Percentiles rank a stretch among this genome's conserved stretches.
phyloP scores from a whole-genome alignment of 2,329 filamentous ascomycete genomes.

The Colletotrichum brevisporum region DNA sequence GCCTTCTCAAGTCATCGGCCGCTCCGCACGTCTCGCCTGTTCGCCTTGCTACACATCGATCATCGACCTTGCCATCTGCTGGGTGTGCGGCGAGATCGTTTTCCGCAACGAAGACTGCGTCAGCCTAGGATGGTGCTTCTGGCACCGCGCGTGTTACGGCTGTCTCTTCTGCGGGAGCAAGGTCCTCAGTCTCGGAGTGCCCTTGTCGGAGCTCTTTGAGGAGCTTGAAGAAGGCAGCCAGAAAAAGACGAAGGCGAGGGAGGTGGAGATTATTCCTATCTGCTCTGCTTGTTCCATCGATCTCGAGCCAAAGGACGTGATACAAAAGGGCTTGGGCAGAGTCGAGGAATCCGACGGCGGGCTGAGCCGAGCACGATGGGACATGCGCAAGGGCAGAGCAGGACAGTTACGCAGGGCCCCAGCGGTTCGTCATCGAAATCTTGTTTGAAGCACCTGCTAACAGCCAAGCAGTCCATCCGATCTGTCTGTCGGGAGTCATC shows the following conservation, averaged over 20 bases:
- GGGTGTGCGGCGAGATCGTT: slow-evolving; percentile 70
- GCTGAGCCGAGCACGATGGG: slow-evolving; percentile 60
- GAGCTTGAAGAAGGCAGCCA: slow-evolving; percentile 40
- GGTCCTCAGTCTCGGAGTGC: slow-evolving; percentile 52
- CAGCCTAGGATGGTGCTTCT: slow-evolving; percentile 73
- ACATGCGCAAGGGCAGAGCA: slow-evolving; percentile 46
- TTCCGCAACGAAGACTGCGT: slow-evolving; percentile 68
- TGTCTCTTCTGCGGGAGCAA: slow-evolving; percentile 66
- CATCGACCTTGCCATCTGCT: slow-evolving; percentile 69
- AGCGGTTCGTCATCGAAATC: slow-evolving; percentile 18
- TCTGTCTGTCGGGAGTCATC: slow-evolving; percentile 22
- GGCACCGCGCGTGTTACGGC: slow-evolving; percentile 70
- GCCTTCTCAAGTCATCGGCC: slow-evolving; percentile 58
- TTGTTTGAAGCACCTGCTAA: neutral
- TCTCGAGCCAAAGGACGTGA: slow-evolving; percentile 54
- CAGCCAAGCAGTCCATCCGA: slow-evolving; percentile 11
- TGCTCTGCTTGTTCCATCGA: slow-evolving; percentile 63
- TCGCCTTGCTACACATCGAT: slow-evolving; percentile 61
- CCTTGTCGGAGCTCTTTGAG: slow-evolving; percentile 52
- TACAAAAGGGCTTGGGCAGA: slow-evolving; percentile 59
- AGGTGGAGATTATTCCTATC: slow-evolving; percentile 63
- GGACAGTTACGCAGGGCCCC: slow-evolving; percentile 35
- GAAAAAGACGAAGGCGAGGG: slow-evolving; percentile 47
- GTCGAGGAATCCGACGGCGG: slow-evolving; percentile 62
- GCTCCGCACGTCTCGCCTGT: slow-evolving; percentile 64